These are phyloP conservation scores for Urtica urens DNA, from an alignment of 306 rosid genomes.

Conservation along the genomic window DNA sequence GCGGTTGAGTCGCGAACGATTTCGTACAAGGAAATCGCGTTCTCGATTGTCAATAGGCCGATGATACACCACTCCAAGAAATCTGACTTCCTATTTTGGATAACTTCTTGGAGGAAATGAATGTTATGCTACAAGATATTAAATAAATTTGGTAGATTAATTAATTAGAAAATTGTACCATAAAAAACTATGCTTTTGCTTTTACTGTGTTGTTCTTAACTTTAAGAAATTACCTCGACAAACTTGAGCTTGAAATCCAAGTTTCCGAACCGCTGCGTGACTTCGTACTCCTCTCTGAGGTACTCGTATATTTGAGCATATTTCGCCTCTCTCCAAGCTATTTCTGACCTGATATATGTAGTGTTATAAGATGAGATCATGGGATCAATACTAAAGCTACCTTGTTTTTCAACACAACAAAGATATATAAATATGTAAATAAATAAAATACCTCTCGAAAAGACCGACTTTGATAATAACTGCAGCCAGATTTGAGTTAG, in stretches of 20 bases:
- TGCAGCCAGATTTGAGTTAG: conserved; percentile 86
- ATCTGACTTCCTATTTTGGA: conserved; percentile 92
- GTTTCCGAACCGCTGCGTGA: conserved; percentile 89
- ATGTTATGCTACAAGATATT: conserved; percentile 97
- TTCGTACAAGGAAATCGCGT: conserved; percentile 67
- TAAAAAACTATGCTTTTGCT: background rate
- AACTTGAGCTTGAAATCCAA: conserved; percentile 83
- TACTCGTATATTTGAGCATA: conserved; percentile 84
- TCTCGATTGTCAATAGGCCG: conserved; percentile 72
- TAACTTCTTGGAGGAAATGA: conserved; percentile 94
- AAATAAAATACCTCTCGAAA: conserved; percentile 79
- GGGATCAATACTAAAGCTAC: too few relatives aligned
- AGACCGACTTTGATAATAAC: conserved; percentile 97
- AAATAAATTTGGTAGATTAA: conserved; percentile 6
- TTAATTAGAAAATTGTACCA: background rate
- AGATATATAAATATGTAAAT: background rate
- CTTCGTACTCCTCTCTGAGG: conserved; percentile 82
- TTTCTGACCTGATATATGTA: conserved; percentile 93
- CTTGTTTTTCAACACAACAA: too few relatives aligned
- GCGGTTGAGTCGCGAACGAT: conserved; percentile 47
- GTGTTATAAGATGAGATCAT: too few relatives aligned
- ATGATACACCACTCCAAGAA: conserved; percentile 97
- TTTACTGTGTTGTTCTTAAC: background rate
- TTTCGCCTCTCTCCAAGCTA: conserved; percentile 96
- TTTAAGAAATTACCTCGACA: conserved; percentile 45